Evolutionary conservation across 169 alveolate species (phyloP).

Genomic region (Plasmodium fragile): DNA sequence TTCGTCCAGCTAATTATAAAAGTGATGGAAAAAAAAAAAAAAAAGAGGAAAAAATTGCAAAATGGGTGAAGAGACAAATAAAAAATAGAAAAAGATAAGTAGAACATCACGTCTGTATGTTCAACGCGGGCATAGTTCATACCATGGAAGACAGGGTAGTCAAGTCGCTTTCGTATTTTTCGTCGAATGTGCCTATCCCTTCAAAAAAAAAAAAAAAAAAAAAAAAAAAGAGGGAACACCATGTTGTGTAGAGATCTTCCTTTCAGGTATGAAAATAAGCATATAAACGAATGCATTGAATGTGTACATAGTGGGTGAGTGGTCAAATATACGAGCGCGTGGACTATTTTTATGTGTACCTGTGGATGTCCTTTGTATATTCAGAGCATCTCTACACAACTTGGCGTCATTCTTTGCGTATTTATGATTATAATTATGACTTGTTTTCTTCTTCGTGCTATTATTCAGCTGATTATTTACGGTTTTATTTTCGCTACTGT

Average conservation of each 20-base stretch:
- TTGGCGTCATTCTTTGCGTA: slow-evolving; percentile 5
- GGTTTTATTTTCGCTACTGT: slow-evolving; percentile 44
- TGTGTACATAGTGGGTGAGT: neutral
- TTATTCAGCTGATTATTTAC: slow-evolving; percentile 17
- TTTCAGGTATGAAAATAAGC: neutral
- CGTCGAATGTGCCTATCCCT: slow-evolving; percentile 70
- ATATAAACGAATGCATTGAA: neutral
- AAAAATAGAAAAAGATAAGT: neutral
- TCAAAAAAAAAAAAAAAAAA: neutral
- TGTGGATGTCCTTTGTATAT: slow-evolving; percentile 2
- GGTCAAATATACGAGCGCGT: neutral
- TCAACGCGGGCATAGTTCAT: neutral
- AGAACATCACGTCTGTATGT: neutral
- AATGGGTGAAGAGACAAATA: neutral
- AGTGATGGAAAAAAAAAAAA: neutral
- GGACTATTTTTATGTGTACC: slow-evolving; percentile 9
- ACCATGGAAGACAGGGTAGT: slow-evolving; percentile 63
- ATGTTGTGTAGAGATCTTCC: neutral
- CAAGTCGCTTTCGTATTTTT: slow-evolving; percentile 63
- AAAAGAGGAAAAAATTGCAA: neutral
- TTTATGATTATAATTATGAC: slow-evolving; percentile 27
- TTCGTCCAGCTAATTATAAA: slow-evolving; percentile 60
- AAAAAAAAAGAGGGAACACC: neutral
- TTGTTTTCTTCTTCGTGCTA: neutral
- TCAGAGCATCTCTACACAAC: slow-evolving; percentile 1